Percentiles rank a stretch among this genome's conserved stretches.
phyloP scores from a whole-genome alignment of 805 yeast genomes.

The Nakazawaea pomicola region DNA sequence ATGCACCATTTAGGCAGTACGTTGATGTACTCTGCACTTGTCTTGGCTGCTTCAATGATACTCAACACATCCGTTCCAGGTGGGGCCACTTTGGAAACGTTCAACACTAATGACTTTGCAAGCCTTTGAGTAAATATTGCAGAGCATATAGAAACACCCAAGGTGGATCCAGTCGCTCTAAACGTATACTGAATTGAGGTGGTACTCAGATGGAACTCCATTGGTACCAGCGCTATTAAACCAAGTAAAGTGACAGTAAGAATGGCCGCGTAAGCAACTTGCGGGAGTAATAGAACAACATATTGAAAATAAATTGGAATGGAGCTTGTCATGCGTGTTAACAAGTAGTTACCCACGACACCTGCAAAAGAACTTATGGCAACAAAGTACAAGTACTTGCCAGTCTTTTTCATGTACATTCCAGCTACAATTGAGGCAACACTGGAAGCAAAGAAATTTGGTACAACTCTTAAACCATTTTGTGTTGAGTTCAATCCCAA shows the following conservation, averaged over 20 bases:
- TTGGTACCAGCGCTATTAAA: conserved; percentile 69
- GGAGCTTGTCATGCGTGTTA: conserved; percentile 20
- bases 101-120: conserved; percentile 20
- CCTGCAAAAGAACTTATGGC: conserved; percentile 36
- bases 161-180: conserved; percentile 49
- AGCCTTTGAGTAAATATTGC: conserved; percentile 49
- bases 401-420: conserved; percentile 59
- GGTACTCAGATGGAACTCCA: conserved; percentile 71
- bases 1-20: conserved; percentile 50
- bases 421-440: conserved; percentile 67
- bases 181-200: conserved; percentile 84
- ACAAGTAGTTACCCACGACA: conserved; percentile 39
- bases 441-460: conserved; percentile 65
- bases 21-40: conserved; percentile 48
- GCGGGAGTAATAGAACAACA: conserved; percentile 44
- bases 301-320: conserved; percentile 32
- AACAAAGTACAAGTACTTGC: conserved; percentile 51
- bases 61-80: conserved; percentile 31
- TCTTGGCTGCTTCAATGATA: conserved; percentile 42
- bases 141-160: conserved; percentile 46
- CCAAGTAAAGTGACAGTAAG: conserved; percentile 71
- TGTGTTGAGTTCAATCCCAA: conserved; percentile 47
- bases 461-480: conserved; percentile 42
- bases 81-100: conserved; percentile 20
- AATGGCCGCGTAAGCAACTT: conserved; percentile 61